Conservation (phyloP, 2,329 filamentous ascomycete species). For the Ramularia collo-cygni region DNA sequence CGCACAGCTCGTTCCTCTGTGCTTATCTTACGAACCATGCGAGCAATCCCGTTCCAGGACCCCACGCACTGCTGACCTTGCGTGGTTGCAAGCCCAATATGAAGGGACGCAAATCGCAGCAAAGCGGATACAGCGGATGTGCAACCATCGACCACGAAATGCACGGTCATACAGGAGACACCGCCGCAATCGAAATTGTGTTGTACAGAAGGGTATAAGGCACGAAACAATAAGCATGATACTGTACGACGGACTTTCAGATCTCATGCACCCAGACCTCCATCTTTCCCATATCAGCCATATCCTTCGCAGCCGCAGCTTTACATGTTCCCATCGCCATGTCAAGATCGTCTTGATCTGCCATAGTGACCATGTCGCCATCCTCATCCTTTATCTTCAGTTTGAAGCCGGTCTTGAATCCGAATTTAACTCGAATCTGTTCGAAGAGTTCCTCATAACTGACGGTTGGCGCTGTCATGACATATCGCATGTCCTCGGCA, state of each 20-base stretch:
- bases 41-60: too few relatives aligned
- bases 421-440: constrained; percentile 81
- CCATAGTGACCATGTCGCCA: constrained; percentile 94
- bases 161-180: too few relatives aligned
- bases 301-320: constrained; percentile 58
- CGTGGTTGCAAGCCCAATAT: too few relatives aligned
- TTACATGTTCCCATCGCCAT: constrained; percentile 68
- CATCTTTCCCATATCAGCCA: constrained; percentile 82
- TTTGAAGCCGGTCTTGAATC: constrained; percentile 65
- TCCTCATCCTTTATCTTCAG: constrained; percentile 84
- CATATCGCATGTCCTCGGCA: constrained; percentile 81
- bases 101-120: too few relatives aligned
- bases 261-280: constrained; percentile 55
- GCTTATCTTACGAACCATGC: too few relatives aligned
- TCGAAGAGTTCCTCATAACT: constrained; percentile 72
- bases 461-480: constrained; percentile 70
- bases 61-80: too few relatives aligned
- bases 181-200: too few relatives aligned
- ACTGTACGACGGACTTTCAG: constrained; percentile 1
- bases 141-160: too few relatives aligned
- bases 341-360: constrained; percentile 91
- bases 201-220: too few relatives aligned
- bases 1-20: too few relatives aligned
- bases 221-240: background rate
- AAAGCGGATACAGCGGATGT: too few relatives aligned